Evolutionary conservation across 352 stramenopile genomes (phyloP), one percentile per base, ranked within the genome.

Genomic region (Globisporangium yorkense): DNA sequence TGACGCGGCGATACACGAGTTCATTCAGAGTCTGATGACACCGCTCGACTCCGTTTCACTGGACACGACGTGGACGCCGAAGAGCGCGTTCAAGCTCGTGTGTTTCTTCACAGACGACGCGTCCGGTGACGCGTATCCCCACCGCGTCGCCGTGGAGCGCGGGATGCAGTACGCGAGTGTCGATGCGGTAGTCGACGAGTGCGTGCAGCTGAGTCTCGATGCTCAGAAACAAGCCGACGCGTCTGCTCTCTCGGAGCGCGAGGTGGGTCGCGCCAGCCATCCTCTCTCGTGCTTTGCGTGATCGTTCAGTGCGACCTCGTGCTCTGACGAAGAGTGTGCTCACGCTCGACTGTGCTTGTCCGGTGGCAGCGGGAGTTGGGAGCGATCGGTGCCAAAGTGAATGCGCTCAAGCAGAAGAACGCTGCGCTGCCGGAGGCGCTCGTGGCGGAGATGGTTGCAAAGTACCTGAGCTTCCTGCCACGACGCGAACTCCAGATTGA

Each of bases 171-270:
- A 66, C 31, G 9, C 71, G 13, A 66, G 62, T 18, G 31, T 86
- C 5, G 79, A 89, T 8, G 24, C 63, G 13, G 68, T 88, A 4
- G 27, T 82, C 4, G 72, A 89, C 2, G 77, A 87, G 33, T 80
- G 75, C 31, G 54, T 89, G 3, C 77, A 76, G 45, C 61, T 68
- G 54, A 75, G 63, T 40, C 77, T 85, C 31, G 79, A 87, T 18
- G 66, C 67, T 21, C 64, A 68, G 24, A 86, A 89, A 51, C 54
- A 85, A 41, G 56, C 67, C 12, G 51, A 68, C 35, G 58, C 64
- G 3, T 40, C 68, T 3, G 61, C 68, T 2, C 63, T 81, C 1
- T 59, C 56, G 41, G 66, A 82, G 5, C 73, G 69, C 0, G 76
- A 91, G 72, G 80, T 91, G 66, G 9, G 24, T 56, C 10, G n/a